Evolutionary conservation across 208 protist species (phyloP), one percentile per base, ranked within the genome.

Genomic region (Trichomonas gallinae): DNA sequence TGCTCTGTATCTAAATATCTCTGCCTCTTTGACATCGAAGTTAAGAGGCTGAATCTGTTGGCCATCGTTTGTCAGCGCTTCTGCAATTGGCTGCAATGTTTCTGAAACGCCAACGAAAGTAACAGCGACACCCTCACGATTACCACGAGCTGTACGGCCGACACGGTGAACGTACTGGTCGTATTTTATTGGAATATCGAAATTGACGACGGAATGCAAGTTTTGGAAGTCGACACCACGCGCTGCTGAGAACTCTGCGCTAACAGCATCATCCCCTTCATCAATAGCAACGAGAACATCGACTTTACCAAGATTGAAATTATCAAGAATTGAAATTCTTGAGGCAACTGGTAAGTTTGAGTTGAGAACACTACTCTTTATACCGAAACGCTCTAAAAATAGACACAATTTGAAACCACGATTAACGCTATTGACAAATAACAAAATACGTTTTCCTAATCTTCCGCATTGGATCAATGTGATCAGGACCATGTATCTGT

Each of bases 151-250:
- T 13, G 98, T 99, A 36, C 98, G 98, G 0, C 99, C 98, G 89
- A 99, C 99, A 45, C 98, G 98, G 97, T 99, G 99, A 96, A 99
- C 98, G 96, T 99, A 99, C 96, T 98, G 98, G 89, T 99, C 98
- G 96, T 98, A 98, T 87, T 97, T 98, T 85, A 98, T 98, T 48
- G 98, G 98, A 17, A 98, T 97, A 89, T 99, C 98, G 96, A 98
- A 98, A 96, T 99, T 99, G 44, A 99, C 98, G 17, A 99, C 98
- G 96, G 98, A 98, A 46, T 98, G 98, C 36, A 99, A 98, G 82
- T 98, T 98, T 36, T 98, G 98, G 63, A 99, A 99, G 96, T 99
- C 99, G 13, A 99, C 96, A 15, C 97, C 51, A 98, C 98, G 42
- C 98, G 96, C 38, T 44, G 96, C 97, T 45, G 36, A 89, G 40